These are phyloP conservation scores for Nakazawaea siamensis DNA, from an alignment of 805 yeast species.

Conservation along the genomic window DNA sequence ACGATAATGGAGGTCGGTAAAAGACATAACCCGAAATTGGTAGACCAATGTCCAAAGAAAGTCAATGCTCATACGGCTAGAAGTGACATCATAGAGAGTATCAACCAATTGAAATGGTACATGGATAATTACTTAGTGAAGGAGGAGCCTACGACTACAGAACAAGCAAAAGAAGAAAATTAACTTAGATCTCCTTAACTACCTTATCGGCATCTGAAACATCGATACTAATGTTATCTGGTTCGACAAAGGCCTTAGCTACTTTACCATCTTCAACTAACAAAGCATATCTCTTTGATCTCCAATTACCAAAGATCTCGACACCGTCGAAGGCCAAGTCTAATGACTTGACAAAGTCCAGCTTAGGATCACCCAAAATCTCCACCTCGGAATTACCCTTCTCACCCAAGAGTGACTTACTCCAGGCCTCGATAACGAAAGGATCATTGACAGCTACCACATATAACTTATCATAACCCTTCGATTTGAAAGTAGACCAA, in stretches of 20 bases:
- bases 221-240: slow-evolving; percentile 68
- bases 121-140: slow-evolving; percentile 51
- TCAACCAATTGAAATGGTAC: slow-evolving; percentile 75
- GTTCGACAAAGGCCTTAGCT: slow-evolving; percentile 60
- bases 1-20: slow-evolving; percentile 70
- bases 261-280: slow-evolving; percentile 72
- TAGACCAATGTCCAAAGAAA: slow-evolving; percentile 55
- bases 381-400: slow-evolving; percentile 16
- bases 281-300: slow-evolving; percentile 72
- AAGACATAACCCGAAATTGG: slow-evolving; percentile 65
- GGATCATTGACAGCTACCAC: slow-evolving; percentile 82
- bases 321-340: slow-evolving; percentile 71
- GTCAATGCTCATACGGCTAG: slow-evolving; percentile 75
- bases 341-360: slow-evolving; percentile 57
- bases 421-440: slow-evolving; percentile 82
- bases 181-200: slow-evolving; percentile 17
- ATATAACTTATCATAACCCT: slow-evolving; percentile 57
- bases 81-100: slow-evolving; percentile 84
- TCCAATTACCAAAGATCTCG: slow-evolving; percentile 63
- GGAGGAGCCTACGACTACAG: slow-evolving; percentile 12
- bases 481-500: slow-evolving; percentile 42
- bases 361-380: slow-evolving; percentile 75
- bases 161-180: not conserved
- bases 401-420: slow-evolving; percentile 27
- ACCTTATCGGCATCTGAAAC: slow-evolving; percentile 41